Conservation (phyloP, 257 asterid genomes). For the Nicotiana tomentosiformis region DNA sequence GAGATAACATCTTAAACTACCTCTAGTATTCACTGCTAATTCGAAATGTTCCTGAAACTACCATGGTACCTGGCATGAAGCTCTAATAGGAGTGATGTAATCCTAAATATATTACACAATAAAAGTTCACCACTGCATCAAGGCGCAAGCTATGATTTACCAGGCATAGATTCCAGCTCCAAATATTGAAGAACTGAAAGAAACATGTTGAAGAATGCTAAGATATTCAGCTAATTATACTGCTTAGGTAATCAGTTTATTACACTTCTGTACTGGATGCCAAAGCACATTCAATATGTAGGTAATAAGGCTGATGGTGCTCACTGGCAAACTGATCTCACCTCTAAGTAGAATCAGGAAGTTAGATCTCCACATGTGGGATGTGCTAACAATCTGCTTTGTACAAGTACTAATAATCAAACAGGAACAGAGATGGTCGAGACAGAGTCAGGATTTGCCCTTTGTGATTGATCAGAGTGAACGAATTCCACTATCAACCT, state of each 20-base stretch:
- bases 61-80: background rate
- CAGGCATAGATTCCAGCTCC: background rate
- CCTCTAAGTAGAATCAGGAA: background rate
- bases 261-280: background rate
- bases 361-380: background rate
- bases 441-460: background rate
- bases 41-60: background rate
- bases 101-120: background rate
- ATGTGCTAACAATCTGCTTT: background rate
- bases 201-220: background rate
- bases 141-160: background rate
- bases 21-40: background rate
- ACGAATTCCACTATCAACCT: slow-evolving; percentile 56
- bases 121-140: background rate
- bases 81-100: background rate
- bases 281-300: background rate
- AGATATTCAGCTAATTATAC: background rate
- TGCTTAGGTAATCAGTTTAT: background rate
- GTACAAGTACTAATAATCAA: background rate
- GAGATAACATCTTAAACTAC: background rate
- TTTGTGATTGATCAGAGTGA: slow-evolving; percentile 21
- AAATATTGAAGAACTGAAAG: background rate
- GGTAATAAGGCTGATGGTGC: background rate
- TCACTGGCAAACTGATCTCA: background rate
- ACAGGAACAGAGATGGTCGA: background rate